Percentiles rank a stretch among this genome's conserved stretches.
phyloP scores from a whole-genome alignment of 2,329 filamentous ascomycete species.

The Lecanosticta acicola region DNA sequence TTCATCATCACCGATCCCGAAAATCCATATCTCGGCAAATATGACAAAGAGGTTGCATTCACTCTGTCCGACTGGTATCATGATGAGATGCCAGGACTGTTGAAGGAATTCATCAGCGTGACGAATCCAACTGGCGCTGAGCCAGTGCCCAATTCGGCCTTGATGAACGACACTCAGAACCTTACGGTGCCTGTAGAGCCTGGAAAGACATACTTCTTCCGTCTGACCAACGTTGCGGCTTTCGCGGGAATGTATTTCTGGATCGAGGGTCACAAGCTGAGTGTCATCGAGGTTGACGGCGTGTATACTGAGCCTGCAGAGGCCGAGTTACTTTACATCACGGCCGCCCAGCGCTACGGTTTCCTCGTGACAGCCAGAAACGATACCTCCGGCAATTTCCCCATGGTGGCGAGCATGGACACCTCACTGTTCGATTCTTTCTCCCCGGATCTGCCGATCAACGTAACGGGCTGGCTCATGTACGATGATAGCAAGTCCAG shows the following conservation, averaged over 20 bases:
- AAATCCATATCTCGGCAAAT: conserved; percentile 48
- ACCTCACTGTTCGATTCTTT: conserved; percentile 58
- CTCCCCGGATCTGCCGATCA: conserved; percentile 62
- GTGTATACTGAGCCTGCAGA: conserved; percentile 57
- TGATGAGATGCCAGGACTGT: conserved; percentile 47
- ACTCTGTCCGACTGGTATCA: conserved; percentile 73
- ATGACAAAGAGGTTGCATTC: conserved; percentile 57
- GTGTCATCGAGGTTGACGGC: conserved; percentile 65
- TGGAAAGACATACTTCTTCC: conserved; percentile 57
- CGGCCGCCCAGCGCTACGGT: conserved; percentile 67
- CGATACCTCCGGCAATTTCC: conserved; percentile 51
- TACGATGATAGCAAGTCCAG: conserved; percentile 47
- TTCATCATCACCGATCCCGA: conserved; percentile 59
- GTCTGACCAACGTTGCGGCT: conserved; percentile 64
- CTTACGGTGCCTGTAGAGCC: conserved; percentile 42
- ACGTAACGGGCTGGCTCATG: conserved; percentile 52
- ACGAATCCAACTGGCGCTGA: conserved; percentile 56
- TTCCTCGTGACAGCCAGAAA: conserved; percentile 58
- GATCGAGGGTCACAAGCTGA: conserved; percentile 61
- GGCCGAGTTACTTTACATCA: conserved; percentile 58
- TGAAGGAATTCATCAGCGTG: conserved; percentile 51
- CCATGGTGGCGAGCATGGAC: conserved; percentile 52
- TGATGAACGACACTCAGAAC: conserved; percentile 55
- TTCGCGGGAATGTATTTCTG: conserved; percentile 68
- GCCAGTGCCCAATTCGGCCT: conserved; percentile 59